Conservation (phyloP, 2,329 filamentous ascomycete species). For the Fusarium newnesense region DNA sequence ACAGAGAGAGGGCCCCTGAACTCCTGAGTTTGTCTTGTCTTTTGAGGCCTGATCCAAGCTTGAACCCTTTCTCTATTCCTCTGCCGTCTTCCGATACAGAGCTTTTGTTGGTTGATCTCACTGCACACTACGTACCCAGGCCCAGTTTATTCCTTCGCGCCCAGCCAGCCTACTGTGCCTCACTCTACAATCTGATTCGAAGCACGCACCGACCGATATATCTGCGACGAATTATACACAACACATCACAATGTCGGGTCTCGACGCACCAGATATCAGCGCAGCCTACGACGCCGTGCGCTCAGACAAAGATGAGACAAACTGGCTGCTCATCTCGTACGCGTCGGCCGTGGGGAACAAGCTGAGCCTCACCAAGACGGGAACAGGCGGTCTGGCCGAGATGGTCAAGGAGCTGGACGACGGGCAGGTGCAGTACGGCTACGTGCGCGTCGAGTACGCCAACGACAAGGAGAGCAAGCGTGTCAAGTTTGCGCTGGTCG, state of each 20-base stretch:
- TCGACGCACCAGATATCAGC: constrained; percentile 67
- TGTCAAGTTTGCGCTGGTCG: constrained; percentile 74
- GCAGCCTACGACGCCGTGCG: constrained; percentile 75
- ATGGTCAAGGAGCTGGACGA: constrained; percentile 67
- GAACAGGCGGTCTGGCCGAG: constrained; percentile 69
- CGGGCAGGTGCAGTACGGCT: constrained; percentile 72
- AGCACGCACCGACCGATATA: constrained; percentile 14
- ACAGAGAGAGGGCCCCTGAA: constrained; percentile 8
- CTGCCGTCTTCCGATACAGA: background rate
- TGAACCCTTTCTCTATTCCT: constrained; percentile 17
- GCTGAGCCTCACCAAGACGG: constrained; percentile 66
- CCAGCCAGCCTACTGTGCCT: background rate
- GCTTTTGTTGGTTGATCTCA: constrained; percentile 5
- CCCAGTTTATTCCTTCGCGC: constrained; percentile 38
- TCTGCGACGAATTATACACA: background rate
- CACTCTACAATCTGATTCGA: constrained; percentile 20
- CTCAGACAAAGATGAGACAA: constrained; percentile 71
- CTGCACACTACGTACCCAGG: constrained; percentile 7
- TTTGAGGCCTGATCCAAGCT: constrained; percentile 22
- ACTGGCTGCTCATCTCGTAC: constrained; percentile 75
- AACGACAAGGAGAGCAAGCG: constrained; percentile 76
- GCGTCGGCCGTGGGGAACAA: constrained; percentile 64
- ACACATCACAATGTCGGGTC: constrained; percentile 59
- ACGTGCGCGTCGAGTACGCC: constrained; percentile 74
- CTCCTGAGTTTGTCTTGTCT: constrained; percentile 14